phyloP scores from a whole-genome alignment of 768 basidiomycete species.

The Leccinum subgranulosum region DNA sequence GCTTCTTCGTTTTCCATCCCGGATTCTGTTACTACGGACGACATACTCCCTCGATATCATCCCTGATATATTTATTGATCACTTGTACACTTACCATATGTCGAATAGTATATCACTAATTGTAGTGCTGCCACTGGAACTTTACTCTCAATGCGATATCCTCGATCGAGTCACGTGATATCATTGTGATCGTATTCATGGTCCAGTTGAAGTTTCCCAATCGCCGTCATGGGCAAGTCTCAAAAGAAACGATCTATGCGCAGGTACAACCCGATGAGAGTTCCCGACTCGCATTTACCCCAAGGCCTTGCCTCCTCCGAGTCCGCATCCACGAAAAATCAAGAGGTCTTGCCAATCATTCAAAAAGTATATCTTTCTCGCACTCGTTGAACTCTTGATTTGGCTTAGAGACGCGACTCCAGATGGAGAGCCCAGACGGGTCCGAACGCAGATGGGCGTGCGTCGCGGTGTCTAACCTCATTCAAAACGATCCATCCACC shows the following conservation, averaged over 20 bases:
- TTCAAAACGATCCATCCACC: conserved; percentile 93
- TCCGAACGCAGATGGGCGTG: conserved; percentile 93
- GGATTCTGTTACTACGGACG: conserved; percentile 8
- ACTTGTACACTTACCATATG: conserved; percentile 23
- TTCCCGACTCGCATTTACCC: conserved; percentile 89
- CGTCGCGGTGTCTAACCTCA: conserved; percentile 92
- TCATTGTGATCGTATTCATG: too few relatives aligned
- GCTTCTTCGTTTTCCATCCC: conserved; percentile 4
- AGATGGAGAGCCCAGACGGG: conserved; percentile 77
- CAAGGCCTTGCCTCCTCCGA: conserved; percentile 76
- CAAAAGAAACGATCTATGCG: conserved; percentile 85
- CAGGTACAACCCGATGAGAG: conserved; percentile 90
- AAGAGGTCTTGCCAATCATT: conserved; percentile 82
- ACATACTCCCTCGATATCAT: conserved; percentile 28
- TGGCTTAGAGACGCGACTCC: conserved; percentile 3
- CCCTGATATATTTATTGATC: conserved; percentile 19
- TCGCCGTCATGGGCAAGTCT: conserved; percentile 78
- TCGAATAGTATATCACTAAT: conserved; percentile 24
- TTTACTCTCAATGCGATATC: too few relatives aligned
- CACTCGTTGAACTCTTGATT: neutral
- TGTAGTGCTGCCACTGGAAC: neutral
- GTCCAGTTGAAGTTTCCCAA: neutral
- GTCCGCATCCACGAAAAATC: conserved; percentile 68
- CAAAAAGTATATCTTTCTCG: conserved; percentile 62
- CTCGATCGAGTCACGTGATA: too few relatives aligned